Evolutionary conservation across 1,284 basidiomycete species (phyloP).

Genomic region (Amylostereum areolatum): DNA sequence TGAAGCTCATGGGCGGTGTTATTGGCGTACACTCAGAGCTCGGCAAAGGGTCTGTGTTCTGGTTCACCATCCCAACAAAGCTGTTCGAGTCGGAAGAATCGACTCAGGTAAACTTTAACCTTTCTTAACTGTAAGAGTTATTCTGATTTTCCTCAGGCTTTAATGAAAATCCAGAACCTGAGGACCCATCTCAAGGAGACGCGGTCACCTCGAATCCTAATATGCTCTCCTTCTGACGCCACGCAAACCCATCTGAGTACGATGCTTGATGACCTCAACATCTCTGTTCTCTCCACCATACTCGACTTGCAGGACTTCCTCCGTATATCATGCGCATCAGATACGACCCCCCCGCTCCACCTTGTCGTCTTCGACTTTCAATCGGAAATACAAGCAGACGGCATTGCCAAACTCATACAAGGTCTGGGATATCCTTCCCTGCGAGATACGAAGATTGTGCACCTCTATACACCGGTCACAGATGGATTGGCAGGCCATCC

Average conservation of each 20-base stretch:
- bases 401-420: constrained; percentile 42
- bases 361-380: constrained; percentile 65
- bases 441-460: constrained; percentile 56
- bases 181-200: constrained; percentile 38
- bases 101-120: constrained; percentile 28
- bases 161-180: constrained; percentile 39
- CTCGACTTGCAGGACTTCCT: constrained; percentile 41
- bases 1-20: constrained; percentile 66
- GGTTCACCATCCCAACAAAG: constrained; percentile 65
- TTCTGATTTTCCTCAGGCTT: constrained; percentile 24
- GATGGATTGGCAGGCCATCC: constrained; percentile 42
- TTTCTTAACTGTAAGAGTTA: neutral
- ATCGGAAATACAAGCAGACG: constrained; percentile 49
- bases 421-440: constrained; percentile 31
- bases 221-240: constrained; percentile 52
- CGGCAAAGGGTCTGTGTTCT: constrained; percentile 58
- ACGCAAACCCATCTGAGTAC: constrained; percentile 49
- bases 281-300: constrained; percentile 36
- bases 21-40: constrained; percentile 64
- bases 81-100: constrained; percentile 51
- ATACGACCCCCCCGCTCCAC: constrained; percentile 35
- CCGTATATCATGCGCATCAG: constrained; percentile 23
- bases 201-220: constrained; percentile 42
- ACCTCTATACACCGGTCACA: constrained; percentile 65
- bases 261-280: constrained; percentile 50